These are phyloP conservation scores for Sapria himalayana DNA, from an alignment of 345 rosid species.

Conservation along the genomic window DNA sequence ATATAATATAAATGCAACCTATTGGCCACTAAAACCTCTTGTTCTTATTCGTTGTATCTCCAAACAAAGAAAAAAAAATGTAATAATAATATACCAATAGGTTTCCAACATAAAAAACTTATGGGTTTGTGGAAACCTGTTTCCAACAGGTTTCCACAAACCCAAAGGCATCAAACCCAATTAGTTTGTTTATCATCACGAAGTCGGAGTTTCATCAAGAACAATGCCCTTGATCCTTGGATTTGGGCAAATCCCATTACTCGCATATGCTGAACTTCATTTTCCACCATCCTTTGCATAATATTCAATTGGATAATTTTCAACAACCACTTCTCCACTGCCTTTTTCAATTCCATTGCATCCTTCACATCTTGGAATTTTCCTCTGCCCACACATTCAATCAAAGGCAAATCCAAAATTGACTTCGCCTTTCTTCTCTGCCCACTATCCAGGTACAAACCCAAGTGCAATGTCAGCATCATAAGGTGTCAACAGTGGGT, in stretches of 20 bases:
- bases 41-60: too few relatives aligned
- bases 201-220: too few relatives aligned
- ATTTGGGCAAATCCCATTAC: constrained; percentile 40
- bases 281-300: constrained; percentile 91
- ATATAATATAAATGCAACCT: too few relatives aligned
- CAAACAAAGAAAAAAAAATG: too few relatives aligned
- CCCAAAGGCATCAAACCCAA: too few relatives aligned
- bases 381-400: constrained; percentile 11
- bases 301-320: constrained; percentile 88
- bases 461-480: constrained; percentile 87
- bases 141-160: too few relatives aligned
- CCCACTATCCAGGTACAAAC: constrained; percentile 67
- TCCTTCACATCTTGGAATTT: constrained; percentile 14
- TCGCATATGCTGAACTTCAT: constrained; percentile 74
- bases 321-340: constrained; percentile 11
- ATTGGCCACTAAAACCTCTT: too few relatives aligned
- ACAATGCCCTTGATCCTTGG: too few relatives aligned
- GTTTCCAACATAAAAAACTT: too few relatives aligned
- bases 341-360: constrained; percentile 10
- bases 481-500: constrained; percentile 59
- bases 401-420: constrained; percentile 9
- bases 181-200: too few relatives aligned
- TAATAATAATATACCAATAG: too few relatives aligned
- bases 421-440: constrained; percentile 13
- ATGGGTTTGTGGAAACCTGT: too few relatives aligned